Evolutionary conservation across 805 yeast species (phyloP).

Genomic region (Barnettozyma salicaria): DNA sequence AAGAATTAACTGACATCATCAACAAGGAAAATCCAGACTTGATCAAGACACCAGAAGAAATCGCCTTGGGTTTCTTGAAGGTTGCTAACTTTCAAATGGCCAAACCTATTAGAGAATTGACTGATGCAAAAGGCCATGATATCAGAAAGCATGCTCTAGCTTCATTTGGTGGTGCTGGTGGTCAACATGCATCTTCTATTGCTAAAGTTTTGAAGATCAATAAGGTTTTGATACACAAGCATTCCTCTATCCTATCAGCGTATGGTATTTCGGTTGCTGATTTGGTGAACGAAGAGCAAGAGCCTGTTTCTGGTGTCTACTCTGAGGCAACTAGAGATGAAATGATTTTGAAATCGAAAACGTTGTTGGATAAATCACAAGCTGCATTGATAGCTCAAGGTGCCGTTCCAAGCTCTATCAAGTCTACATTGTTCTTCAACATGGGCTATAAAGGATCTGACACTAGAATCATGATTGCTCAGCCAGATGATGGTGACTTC

Average conservation of each 20-base stretch:
- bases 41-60: slow-evolving; percentile 35
- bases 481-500: slow-evolving; percentile 23
- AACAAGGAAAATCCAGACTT: slow-evolving; percentile 30
- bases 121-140: slow-evolving; percentile 41
- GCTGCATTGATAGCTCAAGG: slow-evolving; percentile 21
- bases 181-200: slow-evolving; percentile 40
- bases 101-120: slow-evolving; percentile 40
- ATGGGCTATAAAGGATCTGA: slow-evolving; percentile 44
- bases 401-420: slow-evolving; percentile 22
- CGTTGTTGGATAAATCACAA: slow-evolving; percentile 10
- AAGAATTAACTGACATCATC: slow-evolving; percentile 33
- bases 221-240: slow-evolving; percentile 38
- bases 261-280: slow-evolving; percentile 41
- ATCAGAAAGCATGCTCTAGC: slow-evolving; percentile 38
- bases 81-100: slow-evolving; percentile 44
- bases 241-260: slow-evolving; percentile 43
- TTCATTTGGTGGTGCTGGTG: slow-evolving; percentile 47
- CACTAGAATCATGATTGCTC: slow-evolving; percentile 35
- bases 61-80: slow-evolving; percentile 40
- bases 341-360: slow-evolving; percentile 10
- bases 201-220: slow-evolving; percentile 37
- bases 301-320: slow-evolving; percentile 24
- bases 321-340: slow-evolving; percentile 20
- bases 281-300: slow-evolving; percentile 26
- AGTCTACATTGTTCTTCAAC: slow-evolving; percentile 29